phyloP scores from a whole-genome alignment of 495 filamentous ascomycete species.

The Parmelia sp. region DNA sequence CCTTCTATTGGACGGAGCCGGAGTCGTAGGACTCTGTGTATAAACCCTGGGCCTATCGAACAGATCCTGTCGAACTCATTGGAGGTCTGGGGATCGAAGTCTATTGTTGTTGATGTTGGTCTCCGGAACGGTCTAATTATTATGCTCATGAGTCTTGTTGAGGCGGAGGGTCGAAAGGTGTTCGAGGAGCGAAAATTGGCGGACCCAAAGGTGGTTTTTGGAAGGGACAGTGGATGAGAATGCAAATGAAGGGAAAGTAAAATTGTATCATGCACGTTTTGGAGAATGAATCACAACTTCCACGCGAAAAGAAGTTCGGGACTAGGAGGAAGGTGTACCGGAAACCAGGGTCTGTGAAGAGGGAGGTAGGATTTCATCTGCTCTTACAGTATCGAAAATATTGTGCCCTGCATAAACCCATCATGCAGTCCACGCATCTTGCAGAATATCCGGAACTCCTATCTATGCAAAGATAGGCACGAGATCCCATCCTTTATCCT shows the following conservation, averaged over 20 bases:
- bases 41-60: background rate
- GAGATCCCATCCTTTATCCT: conserved; percentile 73
- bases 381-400: background rate
- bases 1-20: background rate
- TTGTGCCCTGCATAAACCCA: background rate
- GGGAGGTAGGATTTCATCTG: background rate
- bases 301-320: background rate
- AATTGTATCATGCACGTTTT: background rate
- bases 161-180: background rate
- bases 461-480: conserved; percentile 31
- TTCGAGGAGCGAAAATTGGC: background rate
- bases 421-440: conserved; percentile 22
- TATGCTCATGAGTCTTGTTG: background rate
- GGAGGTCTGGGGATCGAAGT: background rate
- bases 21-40: background rate
- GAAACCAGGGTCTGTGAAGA: background rate
- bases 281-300: background rate
- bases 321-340: background rate
- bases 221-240: no score
- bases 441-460: conserved; percentile 87
- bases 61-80: background rate
- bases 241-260: background rate
- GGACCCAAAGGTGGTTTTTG: background rate
- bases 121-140: background rate
- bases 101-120: background rate